Evolutionary conservation across 2,329 filamentous ascomycete species (phyloP).

Genomic region (Phialophora macrospora): DNA sequence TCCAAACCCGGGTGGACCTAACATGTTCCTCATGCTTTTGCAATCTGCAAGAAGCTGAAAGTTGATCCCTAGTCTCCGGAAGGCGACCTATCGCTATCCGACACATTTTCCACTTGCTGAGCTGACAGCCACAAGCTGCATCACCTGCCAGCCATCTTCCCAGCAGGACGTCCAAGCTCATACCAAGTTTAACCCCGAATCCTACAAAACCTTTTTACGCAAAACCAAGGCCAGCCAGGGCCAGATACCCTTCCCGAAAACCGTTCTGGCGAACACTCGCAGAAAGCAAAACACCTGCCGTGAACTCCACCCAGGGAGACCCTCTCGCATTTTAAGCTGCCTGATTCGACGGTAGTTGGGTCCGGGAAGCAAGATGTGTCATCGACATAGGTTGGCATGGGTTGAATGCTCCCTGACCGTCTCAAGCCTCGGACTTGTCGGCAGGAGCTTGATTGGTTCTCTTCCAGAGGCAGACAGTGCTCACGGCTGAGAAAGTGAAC

Average conservation of each 20-base stretch:
- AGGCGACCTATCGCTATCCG: conserved; percentile 13
- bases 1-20: background rate
- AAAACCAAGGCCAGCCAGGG: conserved; percentile 5
- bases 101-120: conserved; percentile 17
- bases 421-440: conserved; percentile 59
- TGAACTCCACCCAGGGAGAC: background rate
- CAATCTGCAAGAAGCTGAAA: conserved; percentile 6
- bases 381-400: background rate
- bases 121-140: conserved; percentile 4
- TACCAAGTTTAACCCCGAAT: conserved; percentile 12
- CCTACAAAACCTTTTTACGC: conserved; percentile 1
- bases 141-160: conserved; percentile 6
- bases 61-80: conserved; percentile 6
- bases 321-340: background rate
- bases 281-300: background rate
- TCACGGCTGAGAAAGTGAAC: conserved; percentile 67
- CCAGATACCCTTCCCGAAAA: background rate
- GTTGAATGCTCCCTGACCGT: background rate
- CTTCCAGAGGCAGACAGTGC: conserved; percentile 66
- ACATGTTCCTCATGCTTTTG: background rate
- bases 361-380: background rate
- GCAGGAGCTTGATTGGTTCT: conserved; percentile 56
- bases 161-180: background rate
- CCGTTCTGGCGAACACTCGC: background rate
- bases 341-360: background rate